phyloP scores from a whole-genome alignment of 257 asterid species.

The Nicotiana obtusifolia region DNA sequence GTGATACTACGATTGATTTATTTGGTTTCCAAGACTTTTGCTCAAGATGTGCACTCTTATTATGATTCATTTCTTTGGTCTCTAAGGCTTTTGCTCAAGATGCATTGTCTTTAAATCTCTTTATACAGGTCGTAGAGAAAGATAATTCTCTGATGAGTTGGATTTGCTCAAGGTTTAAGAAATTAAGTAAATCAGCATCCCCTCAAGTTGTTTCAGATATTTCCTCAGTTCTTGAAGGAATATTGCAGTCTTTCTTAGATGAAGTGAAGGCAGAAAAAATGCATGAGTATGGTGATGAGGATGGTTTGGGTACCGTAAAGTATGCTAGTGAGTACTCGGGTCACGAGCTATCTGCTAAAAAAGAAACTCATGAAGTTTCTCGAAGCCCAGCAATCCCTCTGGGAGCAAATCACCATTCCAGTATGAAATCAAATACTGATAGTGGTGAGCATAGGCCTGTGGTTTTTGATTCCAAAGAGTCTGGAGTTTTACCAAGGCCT shows the following conservation, averaged over 20 bases:
- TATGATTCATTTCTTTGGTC: slow-evolving; percentile 4
- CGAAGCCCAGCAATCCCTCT: slow-evolving; percentile 27
- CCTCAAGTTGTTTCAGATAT: slow-evolving; percentile 57
- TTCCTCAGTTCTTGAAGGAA: slow-evolving; percentile 55
- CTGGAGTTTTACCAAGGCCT: slow-evolving; percentile 42
- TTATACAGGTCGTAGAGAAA: slow-evolving; percentile 63
- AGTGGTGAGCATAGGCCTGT: slow-evolving; percentile 40
- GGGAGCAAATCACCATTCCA: slow-evolving; percentile 25
- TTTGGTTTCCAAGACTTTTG: neutral
- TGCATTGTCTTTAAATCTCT: slow-evolving; percentile 17
- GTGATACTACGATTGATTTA: neutral
- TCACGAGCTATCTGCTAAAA: slow-evolving; percentile 38
- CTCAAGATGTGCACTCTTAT: neutral
- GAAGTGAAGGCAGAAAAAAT: slow-evolving; percentile 44
- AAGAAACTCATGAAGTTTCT: slow-evolving; percentile 45
- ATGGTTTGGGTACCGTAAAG: slow-evolving; percentile 36
- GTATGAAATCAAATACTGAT: slow-evolving; percentile 26
- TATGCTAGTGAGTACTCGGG: slow-evolving; percentile 33
- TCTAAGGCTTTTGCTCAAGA: slow-evolving; percentile 22
- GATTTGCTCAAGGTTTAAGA: slow-evolving; percentile 62
- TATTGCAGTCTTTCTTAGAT: slow-evolving; percentile 51
- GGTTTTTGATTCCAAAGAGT: slow-evolving; percentile 41
- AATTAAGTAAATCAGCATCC: slow-evolving; percentile 56
- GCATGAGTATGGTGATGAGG: slow-evolving; percentile 37
- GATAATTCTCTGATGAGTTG: slow-evolving; percentile 49